Conservation (phyloP, 139 green algal genomes). For the Micromonas pusilla region DNA sequence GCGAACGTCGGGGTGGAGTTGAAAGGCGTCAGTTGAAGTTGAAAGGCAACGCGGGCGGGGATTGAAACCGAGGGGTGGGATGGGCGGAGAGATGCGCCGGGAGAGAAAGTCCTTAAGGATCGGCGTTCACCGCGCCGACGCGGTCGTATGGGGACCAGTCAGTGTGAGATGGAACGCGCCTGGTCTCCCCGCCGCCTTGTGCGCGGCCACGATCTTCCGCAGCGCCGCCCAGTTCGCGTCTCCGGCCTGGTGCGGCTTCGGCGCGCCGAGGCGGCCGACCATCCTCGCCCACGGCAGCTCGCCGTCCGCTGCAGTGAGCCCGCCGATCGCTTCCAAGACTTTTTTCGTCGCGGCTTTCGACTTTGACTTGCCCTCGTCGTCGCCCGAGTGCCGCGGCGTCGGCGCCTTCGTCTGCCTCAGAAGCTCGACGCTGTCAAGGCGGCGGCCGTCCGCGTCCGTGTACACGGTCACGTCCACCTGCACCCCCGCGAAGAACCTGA, state of each 20-base stretch:
- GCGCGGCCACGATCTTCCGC: background rate
- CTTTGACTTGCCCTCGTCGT: background rate
- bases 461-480: constrained; percentile 62
- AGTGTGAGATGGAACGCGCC: too few species aligned
- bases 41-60: too few species aligned
- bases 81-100: too few species aligned
- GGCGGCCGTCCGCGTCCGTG: constrained; percentile 36
- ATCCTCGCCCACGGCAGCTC: constrained; percentile 62
- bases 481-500: constrained; percentile 88
- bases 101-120: too few species aligned
- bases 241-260: constrained; percentile 48
- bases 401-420: background rate
- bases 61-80: too few species aligned
- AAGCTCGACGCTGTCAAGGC: background rate
- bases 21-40: too few species aligned
- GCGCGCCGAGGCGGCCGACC: constrained; percentile 30
- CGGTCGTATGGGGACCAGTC: too few species aligned
- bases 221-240: constrained; percentile 29
- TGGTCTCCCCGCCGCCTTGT: constrained; percentile 40
- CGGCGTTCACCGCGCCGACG: too few species aligned
- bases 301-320: constrained; percentile 25
- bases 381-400: background rate
- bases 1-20: too few species aligned
- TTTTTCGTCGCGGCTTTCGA: background rate
- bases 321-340: background rate